Conservation (phyloP, 1,284 basidiomycete species). For the Ceratobasidium sp. region DNA sequence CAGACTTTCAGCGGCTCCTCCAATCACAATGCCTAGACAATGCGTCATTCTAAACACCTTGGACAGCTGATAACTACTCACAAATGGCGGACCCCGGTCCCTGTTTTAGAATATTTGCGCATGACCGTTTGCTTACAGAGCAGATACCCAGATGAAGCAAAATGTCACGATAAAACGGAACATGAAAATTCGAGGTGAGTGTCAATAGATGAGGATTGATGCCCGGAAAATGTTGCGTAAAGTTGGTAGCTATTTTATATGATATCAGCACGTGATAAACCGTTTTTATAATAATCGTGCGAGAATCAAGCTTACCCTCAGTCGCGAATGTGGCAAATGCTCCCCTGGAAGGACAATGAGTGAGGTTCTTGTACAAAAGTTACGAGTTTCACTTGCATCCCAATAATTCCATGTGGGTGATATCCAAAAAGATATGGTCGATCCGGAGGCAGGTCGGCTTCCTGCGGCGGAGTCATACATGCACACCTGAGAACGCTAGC, state of each 20-base stretch:
- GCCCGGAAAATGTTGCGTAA: conserved; percentile 88
- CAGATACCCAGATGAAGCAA: conserved; percentile 85
- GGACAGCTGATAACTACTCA: not conserved
- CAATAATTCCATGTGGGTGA: conserved; percentile 95
- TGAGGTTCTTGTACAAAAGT: not conserved
- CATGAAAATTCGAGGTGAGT: conserved; percentile 85
- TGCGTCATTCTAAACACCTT: conserved; percentile 49
- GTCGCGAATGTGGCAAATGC: conserved; percentile 94
- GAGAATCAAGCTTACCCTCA: conserved; percentile 63
- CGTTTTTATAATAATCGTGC: conserved; percentile 37
- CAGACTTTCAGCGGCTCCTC: conserved; percentile 93
- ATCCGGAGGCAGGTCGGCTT: conserved; percentile 87
- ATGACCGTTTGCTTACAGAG: conserved; percentile 89
- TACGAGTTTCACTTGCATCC: conserved; percentile 68
- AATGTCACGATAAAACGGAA: conserved; percentile 94
- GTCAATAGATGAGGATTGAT: conserved; percentile 94
- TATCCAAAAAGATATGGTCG: conserved; percentile 96
- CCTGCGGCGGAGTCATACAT: conserved; percentile 55
- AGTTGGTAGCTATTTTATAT: conserved; percentile 77
- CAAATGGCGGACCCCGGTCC: conserved; percentile 61
- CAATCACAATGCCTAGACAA: conserved; percentile 94
- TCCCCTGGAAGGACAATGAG: conserved; percentile 62
- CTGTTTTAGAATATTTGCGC: conserved; percentile 82
- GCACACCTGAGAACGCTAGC: not conserved
- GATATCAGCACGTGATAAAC: not conserved